A percentile compares a stretch with the other conserved stretches of the same genome.
Conservation (phyloP, 2,329 filamentous ascomycete genomes). For the Kalaharituber pfeilii region DNA sequence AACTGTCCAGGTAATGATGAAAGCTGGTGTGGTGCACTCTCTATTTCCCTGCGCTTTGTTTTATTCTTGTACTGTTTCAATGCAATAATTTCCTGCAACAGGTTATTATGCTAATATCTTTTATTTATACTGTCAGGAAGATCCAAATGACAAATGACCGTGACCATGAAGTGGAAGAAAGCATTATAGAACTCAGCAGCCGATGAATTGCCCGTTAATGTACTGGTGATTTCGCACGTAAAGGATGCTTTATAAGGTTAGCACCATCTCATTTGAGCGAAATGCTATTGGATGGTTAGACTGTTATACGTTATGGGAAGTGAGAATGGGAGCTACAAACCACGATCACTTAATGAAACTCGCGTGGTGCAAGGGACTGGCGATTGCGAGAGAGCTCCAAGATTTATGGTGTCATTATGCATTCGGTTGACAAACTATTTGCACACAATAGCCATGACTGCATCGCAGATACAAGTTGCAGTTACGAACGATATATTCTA, state of each 20-base stretch:
- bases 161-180: too few species aligned
- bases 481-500: conserved; percentile 99
- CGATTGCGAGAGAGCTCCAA: neutral
- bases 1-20: conserved; percentile 99
- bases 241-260: too few species aligned
- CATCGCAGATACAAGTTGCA: conserved; percentile 96
- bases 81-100: too few species aligned
- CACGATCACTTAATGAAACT: neutral
- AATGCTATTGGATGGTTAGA: neutral
- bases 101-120: too few species aligned
- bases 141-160: too few species aligned
- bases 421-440: neutral
- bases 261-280: neutral
- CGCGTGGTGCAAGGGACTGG: neutral
- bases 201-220: too few species aligned
- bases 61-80: too few species aligned
- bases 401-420: neutral
- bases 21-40: conserved; percentile 48
- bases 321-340: neutral
- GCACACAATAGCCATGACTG: conserved; percentile 63
- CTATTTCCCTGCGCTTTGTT: too few species aligned
- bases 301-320: neutral
- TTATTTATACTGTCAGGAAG: too few species aligned
- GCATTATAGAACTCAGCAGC: too few species aligned
- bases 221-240: too few species aligned